These are phyloP conservation scores for Yamadazyma diddensiae DNA, from an alignment of 1,139 yeast species.

Conservation along the genomic window DNA sequence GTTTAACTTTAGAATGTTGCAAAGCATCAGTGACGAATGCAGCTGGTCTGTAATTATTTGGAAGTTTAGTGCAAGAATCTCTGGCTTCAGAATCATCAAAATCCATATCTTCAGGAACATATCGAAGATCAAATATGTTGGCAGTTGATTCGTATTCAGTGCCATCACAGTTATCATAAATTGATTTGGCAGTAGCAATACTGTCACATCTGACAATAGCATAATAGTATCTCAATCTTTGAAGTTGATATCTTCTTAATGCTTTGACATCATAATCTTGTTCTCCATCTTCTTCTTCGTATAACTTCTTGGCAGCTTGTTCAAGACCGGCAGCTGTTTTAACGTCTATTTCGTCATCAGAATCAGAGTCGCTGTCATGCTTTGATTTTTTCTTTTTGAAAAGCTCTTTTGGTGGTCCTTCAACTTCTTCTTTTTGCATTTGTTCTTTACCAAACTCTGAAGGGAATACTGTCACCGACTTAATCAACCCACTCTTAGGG, in stretches of 20 bases:
- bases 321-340: conserved; percentile 42
- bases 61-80: conserved; percentile 70
- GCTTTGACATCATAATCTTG: conserved; percentile 72
- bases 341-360: conserved; percentile 49
- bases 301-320: conserved; percentile 61
- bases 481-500: conserved; percentile 70
- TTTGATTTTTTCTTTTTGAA: conserved; percentile 46
- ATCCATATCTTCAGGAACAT: conserved; percentile 87
- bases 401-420: conserved; percentile 90
- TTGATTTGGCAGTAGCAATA: conserved; percentile 64
- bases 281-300: conserved; percentile 69
- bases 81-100: conserved; percentile 72
- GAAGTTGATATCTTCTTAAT: conserved; percentile 77
- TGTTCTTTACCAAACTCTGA: conserved; percentile 93
- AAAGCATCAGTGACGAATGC: conserved; percentile 87
- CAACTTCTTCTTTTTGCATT: conserved; percentile 83
- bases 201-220: conserved; percentile 89
- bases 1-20: conserved; percentile 88
- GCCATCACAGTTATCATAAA: conserved; percentile 88
- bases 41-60: conserved; percentile 79
- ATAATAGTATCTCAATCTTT: conserved; percentile 83
- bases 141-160: conserved; percentile 96
- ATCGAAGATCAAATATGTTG: conserved; percentile 86
- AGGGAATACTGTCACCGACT: conserved; percentile 76
- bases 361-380: conserved; percentile 32